Percentiles rank a stretch among this genome's conserved stretches.
phyloP scores from a whole-genome alignment of 2,329 filamentous ascomycete genomes.

The Fusarium newnesense region DNA sequence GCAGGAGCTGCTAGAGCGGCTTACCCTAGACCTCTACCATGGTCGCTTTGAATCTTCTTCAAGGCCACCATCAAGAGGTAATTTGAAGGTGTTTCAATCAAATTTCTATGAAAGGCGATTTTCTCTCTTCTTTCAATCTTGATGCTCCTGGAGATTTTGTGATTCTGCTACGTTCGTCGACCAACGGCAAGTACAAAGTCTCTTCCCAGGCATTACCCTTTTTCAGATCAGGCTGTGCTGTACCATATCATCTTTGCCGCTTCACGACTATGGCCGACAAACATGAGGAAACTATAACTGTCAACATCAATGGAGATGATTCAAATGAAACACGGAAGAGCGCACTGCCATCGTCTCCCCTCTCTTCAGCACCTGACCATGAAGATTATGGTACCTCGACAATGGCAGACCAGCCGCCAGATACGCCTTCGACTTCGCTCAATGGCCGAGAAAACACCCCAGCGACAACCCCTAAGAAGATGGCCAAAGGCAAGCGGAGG shows the following conservation, averaged over 20 bases:
- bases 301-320: background rate
- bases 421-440: conserved; percentile 27
- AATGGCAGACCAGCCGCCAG: background rate
- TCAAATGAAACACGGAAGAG: background rate
- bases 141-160: too few species aligned
- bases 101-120: background rate
- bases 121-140: background rate
- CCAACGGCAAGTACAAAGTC: background rate
- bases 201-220: background rate
- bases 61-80: background rate
- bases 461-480: background rate
- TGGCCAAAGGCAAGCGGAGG: conserved; percentile 39
- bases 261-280: conserved; percentile 11
- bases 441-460: conserved; percentile 1
- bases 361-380: conserved; percentile 18
- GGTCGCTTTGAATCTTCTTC: background rate
- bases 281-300: background rate
- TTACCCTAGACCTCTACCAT: conserved; percentile 23
- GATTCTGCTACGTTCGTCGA: background rate
- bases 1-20: background rate
- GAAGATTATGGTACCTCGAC: conserved; percentile 3
- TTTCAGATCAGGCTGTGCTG: too few species aligned
- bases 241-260: background rate
- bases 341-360: conserved; percentile 19
- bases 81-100: background rate